Base-by-base conservation (phyloP, 2,329 filamentous ascomycete species). In the Penicillium sp. region DNA sequence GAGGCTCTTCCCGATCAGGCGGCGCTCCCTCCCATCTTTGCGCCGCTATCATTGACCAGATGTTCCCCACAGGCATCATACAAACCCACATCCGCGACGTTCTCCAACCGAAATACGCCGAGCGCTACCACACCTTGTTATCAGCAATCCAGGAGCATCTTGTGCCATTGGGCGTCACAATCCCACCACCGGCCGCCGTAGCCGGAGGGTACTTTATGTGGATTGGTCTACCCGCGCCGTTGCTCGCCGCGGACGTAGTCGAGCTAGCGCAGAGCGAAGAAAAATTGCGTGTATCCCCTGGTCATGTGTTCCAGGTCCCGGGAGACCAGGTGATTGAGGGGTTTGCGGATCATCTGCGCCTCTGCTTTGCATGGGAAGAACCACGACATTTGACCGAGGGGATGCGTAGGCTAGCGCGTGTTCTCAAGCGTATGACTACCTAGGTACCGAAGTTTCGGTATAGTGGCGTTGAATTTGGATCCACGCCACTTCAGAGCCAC, bases 131-230 rank as follows among this genome's bases (percentile, higher is more conserved):
- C 21, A 71, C 78, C 2, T 81, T 93, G 68, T 78, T 86, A 60
- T 65, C 72, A 2, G 84, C 87, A 0, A 82, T 94, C 25, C 70
- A 80, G 38, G 70, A 80, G 50, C 72, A 87, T 47, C 77, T 95
- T 2, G 68, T 81, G 0, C 87, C 88, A 0, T 76, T 89, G 0
- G 88, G 87, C 2, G 82, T 89, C 0, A 70, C 63, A 3, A 45
- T 74, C 9, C 50, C 62, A n/a, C 29, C 52, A 9, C 51, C 61
- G 5, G 47, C 77, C 34, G 70, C 77, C 4, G 72, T 87, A 3
- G 88, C 87, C 31, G 92, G 92, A 0, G 92, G 92, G 0, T 96
- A 93, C 71, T 96, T 96, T 71, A 78, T 96, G 47, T 96, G 91
- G 91, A 73, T 95, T 27, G 81, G 79, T 1, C 72, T 96, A 5